Evolutionary conservation across 139 green algal species (phyloP).

Genomic region (Marvania coccoides): DNA sequence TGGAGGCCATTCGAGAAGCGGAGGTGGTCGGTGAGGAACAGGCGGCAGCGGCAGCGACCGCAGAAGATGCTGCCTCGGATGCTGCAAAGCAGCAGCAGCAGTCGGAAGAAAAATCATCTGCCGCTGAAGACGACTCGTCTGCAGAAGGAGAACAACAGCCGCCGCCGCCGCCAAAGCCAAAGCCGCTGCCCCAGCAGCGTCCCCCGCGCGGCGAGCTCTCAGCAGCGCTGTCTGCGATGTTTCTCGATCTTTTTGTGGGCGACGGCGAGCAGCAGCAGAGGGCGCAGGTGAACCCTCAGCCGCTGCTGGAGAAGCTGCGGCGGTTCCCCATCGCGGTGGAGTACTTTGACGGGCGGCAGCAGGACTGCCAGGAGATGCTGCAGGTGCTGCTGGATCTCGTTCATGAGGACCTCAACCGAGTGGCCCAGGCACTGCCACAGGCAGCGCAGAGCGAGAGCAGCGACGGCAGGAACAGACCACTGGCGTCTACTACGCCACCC

Average conservation of each 20-base stretch:
- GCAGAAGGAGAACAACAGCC: too few relatives aligned
- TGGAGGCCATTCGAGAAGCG: not conserved
- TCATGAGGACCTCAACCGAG: constrained; percentile 42
- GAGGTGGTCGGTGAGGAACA: not conserved
- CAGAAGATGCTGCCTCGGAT: not conserved
- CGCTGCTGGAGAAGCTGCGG: constrained; percentile 20
- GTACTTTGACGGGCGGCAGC: constrained; percentile 44
- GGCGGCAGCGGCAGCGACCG: not conserved
- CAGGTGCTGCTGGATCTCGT: constrained; percentile 39
- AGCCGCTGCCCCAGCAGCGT: too few relatives aligned
- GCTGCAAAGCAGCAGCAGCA: not conserved
- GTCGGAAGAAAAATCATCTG: not conserved
- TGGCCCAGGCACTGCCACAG: too few relatives aligned
- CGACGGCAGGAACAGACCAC: too few relatives aligned
- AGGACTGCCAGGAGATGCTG: constrained; percentile 54
- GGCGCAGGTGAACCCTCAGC: constrained; percentile 6
- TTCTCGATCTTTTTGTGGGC: too few relatives aligned
- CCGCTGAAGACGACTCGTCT: not conserved
- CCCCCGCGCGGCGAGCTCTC: too few relatives aligned
- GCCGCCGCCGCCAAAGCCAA: too few relatives aligned
- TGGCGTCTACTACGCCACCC: too few relatives aligned
- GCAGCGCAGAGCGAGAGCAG: not conserved
- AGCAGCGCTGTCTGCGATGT: too few relatives aligned
- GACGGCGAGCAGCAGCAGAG: too few relatives aligned
- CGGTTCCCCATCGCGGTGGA: constrained; percentile 32